Evolutionary conservation across 106 monocot genomes (phyloP).

Genomic region (Dendrobium catenatum): DNA sequence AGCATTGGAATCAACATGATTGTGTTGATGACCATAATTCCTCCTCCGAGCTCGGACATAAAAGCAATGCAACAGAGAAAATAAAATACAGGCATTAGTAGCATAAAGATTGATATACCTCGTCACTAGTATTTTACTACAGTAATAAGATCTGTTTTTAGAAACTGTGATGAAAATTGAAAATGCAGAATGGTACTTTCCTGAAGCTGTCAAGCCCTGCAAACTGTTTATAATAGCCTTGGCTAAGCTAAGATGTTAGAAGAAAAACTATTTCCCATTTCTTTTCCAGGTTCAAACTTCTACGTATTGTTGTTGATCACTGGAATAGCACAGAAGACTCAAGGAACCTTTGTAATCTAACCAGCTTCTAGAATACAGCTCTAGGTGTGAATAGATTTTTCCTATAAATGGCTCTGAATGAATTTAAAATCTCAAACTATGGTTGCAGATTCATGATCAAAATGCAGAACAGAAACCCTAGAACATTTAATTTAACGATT

Average conservation of each 20-base stretch:
- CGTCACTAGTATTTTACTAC: neutral
- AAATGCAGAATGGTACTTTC: neutral
- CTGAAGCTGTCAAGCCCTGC: neutral
- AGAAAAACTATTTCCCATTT: neutral
- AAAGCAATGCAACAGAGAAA: neutral
- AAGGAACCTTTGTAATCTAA: neutral
- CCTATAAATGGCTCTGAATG: neutral
- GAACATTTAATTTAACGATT: neutral
- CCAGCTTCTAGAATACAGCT: neutral
- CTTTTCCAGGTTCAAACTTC: neutral
- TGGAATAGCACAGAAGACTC: neutral
- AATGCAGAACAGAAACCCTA: neutral
- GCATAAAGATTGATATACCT: neutral
- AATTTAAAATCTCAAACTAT: neutral
- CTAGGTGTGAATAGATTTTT: neutral
- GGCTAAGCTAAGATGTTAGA: neutral
- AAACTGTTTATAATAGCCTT: neutral
- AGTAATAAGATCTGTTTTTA: neutral
- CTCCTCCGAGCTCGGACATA: neutral
- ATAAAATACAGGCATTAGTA: neutral
- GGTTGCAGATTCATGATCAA: neutral
- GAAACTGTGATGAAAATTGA: neutral
- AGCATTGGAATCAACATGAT: neutral
- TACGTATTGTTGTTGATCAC: neutral
- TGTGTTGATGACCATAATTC: neutral